phyloP scores from a whole-genome alignment of 2,329 filamentous ascomycete species.

The Calonectria henricotiae region DNA sequence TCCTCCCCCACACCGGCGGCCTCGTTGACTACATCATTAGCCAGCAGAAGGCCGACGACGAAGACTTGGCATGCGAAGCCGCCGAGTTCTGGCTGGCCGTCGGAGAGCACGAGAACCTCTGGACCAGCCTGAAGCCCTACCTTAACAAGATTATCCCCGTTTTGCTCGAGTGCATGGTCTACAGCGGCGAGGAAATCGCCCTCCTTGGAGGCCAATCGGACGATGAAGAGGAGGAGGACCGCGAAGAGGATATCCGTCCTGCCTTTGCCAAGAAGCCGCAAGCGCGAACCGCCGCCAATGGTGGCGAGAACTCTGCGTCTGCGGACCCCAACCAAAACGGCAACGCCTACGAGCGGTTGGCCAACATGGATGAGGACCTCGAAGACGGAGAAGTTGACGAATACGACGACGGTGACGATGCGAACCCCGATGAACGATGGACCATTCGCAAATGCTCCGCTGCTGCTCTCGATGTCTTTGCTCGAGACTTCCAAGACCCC shows the following conservation, averaged over 20 bases:
- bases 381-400: conserved; percentile 92
- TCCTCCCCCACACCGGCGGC: conserved; percentile 88
- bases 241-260: conserved; percentile 91
- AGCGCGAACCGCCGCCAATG: conserved; percentile 72
- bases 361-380: conserved; percentile 79
- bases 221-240: conserved; percentile 93
- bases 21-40: conserved; percentile 94
- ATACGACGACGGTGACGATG: conserved; percentile 82
- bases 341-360: conserved; percentile 71
- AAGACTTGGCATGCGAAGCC: conserved; percentile 92
- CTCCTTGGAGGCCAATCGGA: conserved; percentile 87
- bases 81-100: conserved; percentile 98
- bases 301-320: conserved; percentile 66
- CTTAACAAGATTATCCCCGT: conserved; percentile 91
- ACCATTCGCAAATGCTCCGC: conserved; percentile 97
- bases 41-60: conserved; percentile 90
- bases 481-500: conserved; percentile 87
- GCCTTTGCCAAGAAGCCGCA: conserved; percentile 83
- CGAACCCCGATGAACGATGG: conserved; percentile 92
- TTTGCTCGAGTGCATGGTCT: conserved; percentile 94
- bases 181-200: conserved; percentile 93
- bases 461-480: conserved; percentile 93
- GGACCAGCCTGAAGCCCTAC: conserved; percentile 82
- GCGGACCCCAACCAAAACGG: conserved; percentile 69
- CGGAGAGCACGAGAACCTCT: conserved; percentile 88